Percentiles rank a stretch among this genome's conserved stretches.
Conservation (phyloP, 2,329 filamentous ascomycete species). For the Zalaria sp. region DNA sequence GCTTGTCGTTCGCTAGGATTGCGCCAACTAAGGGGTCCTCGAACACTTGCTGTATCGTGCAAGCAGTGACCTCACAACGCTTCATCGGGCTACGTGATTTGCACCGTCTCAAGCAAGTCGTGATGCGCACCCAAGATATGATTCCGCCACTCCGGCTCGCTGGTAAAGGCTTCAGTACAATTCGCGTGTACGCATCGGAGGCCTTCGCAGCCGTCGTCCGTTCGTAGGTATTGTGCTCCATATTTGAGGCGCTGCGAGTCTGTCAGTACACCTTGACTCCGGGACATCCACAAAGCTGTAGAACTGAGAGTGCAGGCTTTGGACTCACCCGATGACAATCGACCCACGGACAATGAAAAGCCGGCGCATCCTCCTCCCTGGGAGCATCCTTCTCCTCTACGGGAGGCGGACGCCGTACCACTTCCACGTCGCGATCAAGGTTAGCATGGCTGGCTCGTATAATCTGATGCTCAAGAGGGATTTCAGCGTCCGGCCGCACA, state of each 20-base stretch:
- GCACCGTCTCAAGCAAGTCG: constrained; percentile 7
- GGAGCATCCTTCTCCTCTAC: too few relatives aligned
- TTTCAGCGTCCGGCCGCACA: too few relatives aligned
- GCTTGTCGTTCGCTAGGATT: too few relatives aligned
- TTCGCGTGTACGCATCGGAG: constrained; percentile 11
- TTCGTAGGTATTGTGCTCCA: neutral
- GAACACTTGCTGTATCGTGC: neutral
- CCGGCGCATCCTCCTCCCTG: neutral
- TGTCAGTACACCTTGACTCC: too few relatives aligned
- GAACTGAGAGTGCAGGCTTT: too few relatives aligned
- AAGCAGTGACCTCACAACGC: too few relatives aligned
- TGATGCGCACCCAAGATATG: constrained; percentile 14
- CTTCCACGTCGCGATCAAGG: too few relatives aligned
- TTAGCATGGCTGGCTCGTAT: too few relatives aligned
- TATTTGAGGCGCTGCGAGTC: neutral
- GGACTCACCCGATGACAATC: neutral
- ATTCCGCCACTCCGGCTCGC: constrained; percentile 10
- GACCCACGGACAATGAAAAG: constrained; percentile 4
- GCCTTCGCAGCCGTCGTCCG: neutral
- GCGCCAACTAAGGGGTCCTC: neutral
- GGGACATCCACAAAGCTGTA: too few relatives aligned
- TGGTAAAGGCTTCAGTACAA: constrained; percentile 10
- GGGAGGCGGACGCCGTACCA: too few relatives aligned
- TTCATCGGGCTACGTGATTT: neutral
- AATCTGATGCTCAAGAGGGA: too few relatives aligned